phyloP scores from a whole-genome alignment of 768 basidiomycete species.

The Phanerochaete sordida region DNA sequence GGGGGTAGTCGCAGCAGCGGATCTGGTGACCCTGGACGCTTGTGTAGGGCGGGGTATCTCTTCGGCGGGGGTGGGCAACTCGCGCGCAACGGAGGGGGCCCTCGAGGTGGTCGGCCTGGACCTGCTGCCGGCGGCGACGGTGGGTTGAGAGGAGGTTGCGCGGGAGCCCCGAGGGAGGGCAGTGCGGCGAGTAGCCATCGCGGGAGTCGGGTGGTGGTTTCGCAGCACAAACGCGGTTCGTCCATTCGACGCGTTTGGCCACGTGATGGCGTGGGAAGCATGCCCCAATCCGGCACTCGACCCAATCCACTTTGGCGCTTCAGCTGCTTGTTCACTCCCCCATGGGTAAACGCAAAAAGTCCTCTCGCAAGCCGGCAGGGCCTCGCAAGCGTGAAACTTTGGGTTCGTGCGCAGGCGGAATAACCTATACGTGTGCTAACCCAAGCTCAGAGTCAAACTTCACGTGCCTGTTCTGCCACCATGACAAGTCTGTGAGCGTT shows the following conservation, averaged over 20 bases:
- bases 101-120: constrained; percentile 50
- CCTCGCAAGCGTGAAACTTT: constrained; percentile 67
- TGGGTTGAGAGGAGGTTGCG: constrained; percentile 25
- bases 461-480: constrained; percentile 86
- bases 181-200: constrained; percentile 65
- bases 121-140: constrained; percentile 23
- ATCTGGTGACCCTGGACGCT: neutral
- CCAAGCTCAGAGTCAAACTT: constrained; percentile 85
- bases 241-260: constrained; percentile 4
- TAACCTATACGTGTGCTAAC: neutral
- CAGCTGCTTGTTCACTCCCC: constrained; percentile 12
- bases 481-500: constrained; percentile 85
- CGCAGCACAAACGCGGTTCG: neutral
- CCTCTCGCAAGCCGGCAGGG: constrained; percentile 73
- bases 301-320: neutral
- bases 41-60: constrained; percentile 13
- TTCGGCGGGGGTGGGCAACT: constrained; percentile 24
- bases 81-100: constrained; percentile 33
- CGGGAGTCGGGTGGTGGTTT: neutral
- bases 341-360: constrained; percentile 93
- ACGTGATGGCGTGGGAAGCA: constrained; percentile 10
- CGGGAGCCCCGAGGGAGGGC: constrained; percentile 41
- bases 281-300: neutral
- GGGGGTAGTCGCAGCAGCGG: neutral
- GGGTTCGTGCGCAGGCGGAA: constrained; percentile 42